Evolutionary conservation across 352 stramenopile genomes (phyloP).

Genomic region (Phytopythium litorale): DNA sequence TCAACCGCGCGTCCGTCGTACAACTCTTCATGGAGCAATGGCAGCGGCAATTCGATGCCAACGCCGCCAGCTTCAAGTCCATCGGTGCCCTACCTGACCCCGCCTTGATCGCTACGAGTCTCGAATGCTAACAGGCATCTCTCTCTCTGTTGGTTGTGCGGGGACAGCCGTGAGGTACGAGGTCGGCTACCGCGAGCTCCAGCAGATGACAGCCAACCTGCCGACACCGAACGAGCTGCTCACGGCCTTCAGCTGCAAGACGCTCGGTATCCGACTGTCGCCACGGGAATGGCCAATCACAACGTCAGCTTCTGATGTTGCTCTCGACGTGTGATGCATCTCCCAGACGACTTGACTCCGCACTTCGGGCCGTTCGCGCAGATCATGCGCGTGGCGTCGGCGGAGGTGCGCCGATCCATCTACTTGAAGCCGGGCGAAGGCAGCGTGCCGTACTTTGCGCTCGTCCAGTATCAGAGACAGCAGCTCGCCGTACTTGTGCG

Average conservation of each 20-base stretch:
- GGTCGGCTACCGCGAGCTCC: conserved; percentile 59
- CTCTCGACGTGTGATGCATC: background rate
- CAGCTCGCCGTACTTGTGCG: conserved; percentile 42
- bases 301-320: background rate
- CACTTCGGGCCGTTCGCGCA: conserved; percentile 54
- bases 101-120: background rate
- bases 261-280: conserved; percentile 26
- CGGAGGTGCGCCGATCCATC: conserved; percentile 39
- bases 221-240: conserved; percentile 52
- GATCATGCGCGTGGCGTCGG: conserved; percentile 36
- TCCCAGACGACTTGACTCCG: conserved; percentile 42
- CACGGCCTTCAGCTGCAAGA: conserved; percentile 51
- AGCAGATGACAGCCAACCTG: conserved; percentile 50
- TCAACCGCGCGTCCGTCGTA: conserved; percentile 49
- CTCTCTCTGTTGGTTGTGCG: background rate
- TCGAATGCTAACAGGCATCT: background rate
- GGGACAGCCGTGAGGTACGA: conserved; percentile 52
- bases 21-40: conserved; percentile 61
- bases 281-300: background rate
- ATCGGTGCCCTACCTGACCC: conserved; percentile 27
- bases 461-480: conserved; percentile 59
- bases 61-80: conserved; percentile 55
- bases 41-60: conserved; percentile 51
- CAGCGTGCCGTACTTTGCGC: conserved; percentile 52
- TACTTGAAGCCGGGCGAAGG: conserved; percentile 22